Conservation (phyloP, 345 rosid species). For the Pseudoturritis turrita region DNA sequence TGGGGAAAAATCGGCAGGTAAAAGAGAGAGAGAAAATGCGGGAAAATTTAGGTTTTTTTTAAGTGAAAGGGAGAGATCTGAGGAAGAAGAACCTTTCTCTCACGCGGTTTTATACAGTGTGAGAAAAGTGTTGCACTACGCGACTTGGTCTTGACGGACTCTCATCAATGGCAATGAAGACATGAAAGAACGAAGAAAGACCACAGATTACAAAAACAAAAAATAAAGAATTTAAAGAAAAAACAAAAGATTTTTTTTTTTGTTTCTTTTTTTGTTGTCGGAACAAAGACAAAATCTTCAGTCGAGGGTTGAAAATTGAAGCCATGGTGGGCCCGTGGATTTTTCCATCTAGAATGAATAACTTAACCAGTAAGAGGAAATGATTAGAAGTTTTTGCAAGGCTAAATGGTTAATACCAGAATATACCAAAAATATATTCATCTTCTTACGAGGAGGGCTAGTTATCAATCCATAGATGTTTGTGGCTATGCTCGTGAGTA, state of each 20-base stretch:
- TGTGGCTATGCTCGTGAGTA: too few relatives aligned
- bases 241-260: neutral
- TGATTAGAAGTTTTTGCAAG: too few relatives aligned
- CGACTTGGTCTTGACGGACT: slow-evolving; percentile 15
- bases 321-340: neutral
- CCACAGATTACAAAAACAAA: too few relatives aligned
- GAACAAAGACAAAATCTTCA: too few relatives aligned
- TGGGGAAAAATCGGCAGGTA: neutral
- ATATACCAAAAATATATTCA: too few relatives aligned
- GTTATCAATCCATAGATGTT: too few relatives aligned
- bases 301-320: slow-evolving; percentile 3
- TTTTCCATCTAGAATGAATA: neutral
- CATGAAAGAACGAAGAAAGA: neutral
- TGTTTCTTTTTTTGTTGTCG: too few relatives aligned
- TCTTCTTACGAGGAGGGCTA: too few relatives aligned
- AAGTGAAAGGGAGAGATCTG: slow-evolving; percentile 15
- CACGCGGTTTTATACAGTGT: slow-evolving; percentile 27
- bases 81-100: slow-evolving; percentile 14
- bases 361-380: neutral
- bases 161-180: slow-evolving; percentile 18
- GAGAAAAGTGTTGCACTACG: slow-evolving; percentile 17
- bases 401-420: too few relatives aligned
- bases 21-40: neutral
- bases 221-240: neutral
- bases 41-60: neutral